Evolutionary conservation across 2,329 filamentous ascomycete species (phyloP), one percentile per base, ranked within the genome.

Genomic region (Clonostachys solani): DNA sequence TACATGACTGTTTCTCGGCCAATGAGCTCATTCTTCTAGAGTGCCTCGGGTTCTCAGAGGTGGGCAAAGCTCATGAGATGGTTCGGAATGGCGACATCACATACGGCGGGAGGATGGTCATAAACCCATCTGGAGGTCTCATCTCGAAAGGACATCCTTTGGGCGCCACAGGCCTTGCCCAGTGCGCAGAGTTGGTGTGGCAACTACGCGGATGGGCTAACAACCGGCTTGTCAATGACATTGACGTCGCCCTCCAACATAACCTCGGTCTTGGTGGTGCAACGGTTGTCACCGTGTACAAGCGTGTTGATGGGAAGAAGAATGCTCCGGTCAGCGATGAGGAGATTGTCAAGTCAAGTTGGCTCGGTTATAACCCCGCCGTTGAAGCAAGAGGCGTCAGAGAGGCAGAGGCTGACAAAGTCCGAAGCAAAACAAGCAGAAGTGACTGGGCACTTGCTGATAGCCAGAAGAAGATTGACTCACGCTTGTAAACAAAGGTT

Each of bases 111-210:
- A 6, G 55, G 56, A 40, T 62, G 10, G 51, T 61, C 13, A 29
- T 29, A 29, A 62, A 62, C 40, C 60, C 60, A 2, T 56, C 53
- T 7, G 60, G 60, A 10, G 59, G 60, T 1, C 45, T 62, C 8
- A 61, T 61, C 35, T 60, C 59, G 19, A 62, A 62, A 47, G 60
- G 60, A 12, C 60, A 62, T 40, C 59, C 59, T 6, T 49, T 62
- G 6, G 59, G 60, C 8, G 60, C 59, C 3, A 61, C 60, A 1
- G 60, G 60, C 5, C 50, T 62, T 5, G 60, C 60, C 8, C 59
- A 62, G 43, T 62, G 59, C 41, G 53, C 59, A 10, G 60, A 62
- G 42, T 45, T 62, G 5, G 54, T 54, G 16, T 62, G 60, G 60
- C 60, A 62, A 33, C 51, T 62, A 8, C 48, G 59, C 17, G 60